A percentile compares a stretch with the other conserved stretches of the same genome.
These are phyloP conservation scores for Ophiosphaerella herpotricha DNA, from an alignment of 2,329 filamentous ascomycete genomes.

Conservation along the genomic window DNA sequence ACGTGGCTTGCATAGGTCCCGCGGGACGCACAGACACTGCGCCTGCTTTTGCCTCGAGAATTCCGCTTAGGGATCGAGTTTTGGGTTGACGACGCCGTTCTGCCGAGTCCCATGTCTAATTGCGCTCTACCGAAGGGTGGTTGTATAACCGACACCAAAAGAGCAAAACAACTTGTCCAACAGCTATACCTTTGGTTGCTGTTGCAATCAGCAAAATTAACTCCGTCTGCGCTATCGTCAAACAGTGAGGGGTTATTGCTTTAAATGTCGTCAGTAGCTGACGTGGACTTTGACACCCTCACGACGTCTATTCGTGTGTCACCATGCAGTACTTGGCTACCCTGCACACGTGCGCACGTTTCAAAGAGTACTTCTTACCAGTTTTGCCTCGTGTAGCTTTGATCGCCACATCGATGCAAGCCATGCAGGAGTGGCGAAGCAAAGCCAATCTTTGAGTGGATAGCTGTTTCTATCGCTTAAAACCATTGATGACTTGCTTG, in stretches of 20 bases:
- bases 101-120: not conserved
- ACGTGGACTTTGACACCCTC: conserved; percentile 11
- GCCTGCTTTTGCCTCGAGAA: conserved; percentile 2
- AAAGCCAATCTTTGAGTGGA: too few species aligned
- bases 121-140: too few species aligned
- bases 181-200: too few species aligned
- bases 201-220: too few species aligned
- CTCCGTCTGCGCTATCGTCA: not conserved
- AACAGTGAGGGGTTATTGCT: conserved; percentile 1
- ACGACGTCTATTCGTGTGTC: not conserved
- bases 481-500: not conserved
- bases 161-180: too few species aligned
- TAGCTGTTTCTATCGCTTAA: too few species aligned
- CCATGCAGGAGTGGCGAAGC: too few species aligned
- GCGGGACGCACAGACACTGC: conserved; percentile 4
- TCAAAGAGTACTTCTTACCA: too few species aligned
- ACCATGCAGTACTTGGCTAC: not conserved
- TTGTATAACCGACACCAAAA: too few species aligned
- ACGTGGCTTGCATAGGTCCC: conserved; percentile 5
- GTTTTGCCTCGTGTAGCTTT: too few species aligned
- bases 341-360: too few species aligned
- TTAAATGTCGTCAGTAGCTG: conserved; percentile 20
- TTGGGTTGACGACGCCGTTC: not conserved
- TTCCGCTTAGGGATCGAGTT: not conserved
- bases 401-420: too few species aligned